phyloP scores from a whole-genome alignment of 768 basidiomycete genomes.

The Grammothele lineata region DNA sequence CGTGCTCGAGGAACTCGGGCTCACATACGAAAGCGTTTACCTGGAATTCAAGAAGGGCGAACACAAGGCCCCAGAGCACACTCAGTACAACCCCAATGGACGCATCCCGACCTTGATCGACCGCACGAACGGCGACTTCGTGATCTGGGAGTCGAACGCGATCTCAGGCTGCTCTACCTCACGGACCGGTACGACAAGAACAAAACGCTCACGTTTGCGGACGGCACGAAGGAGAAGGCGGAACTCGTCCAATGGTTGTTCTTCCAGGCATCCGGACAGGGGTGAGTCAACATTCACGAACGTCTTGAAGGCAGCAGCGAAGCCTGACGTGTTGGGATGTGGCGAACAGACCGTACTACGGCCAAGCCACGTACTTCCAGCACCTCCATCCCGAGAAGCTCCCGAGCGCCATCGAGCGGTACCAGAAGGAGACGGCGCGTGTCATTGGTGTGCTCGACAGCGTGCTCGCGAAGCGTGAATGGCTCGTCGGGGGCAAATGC shows the following conservation, averaged over 20 bases:
- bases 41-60: slow-evolving; percentile 22
- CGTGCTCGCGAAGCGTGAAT: slow-evolving; percentile 26
- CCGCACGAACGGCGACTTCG: slow-evolving; percentile 28
- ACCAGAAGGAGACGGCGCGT: slow-evolving; percentile 25
- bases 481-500: slow-evolving; percentile 24
- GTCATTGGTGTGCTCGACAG: slow-evolving; percentile 25
- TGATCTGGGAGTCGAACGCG: slow-evolving; percentile 35
- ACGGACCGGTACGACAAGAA: slow-evolving; percentile 43
- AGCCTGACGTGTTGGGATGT: neutral
- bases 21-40: slow-evolving; percentile 23
- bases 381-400: slow-evolving; percentile 25
- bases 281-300: slow-evolving; percentile 9
- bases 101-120: slow-evolving; percentile 35
- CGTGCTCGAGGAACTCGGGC: slow-evolving; percentile 25
- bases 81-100: slow-evolving; percentile 31
- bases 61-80: slow-evolving; percentile 23
- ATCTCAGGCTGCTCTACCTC: slow-evolving; percentile 42
- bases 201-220: slow-evolving; percentile 24
- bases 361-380: slow-evolving; percentile 25
- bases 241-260: slow-evolving; percentile 39
- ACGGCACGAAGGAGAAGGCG: slow-evolving; percentile 14
- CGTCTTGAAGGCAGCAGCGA: no score
- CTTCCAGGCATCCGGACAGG: slow-evolving; percentile 33
- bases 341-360: slow-evolving; percentile 23
- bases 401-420: slow-evolving; percentile 26